Conservation (phyloP, 2,329 filamentous ascomycete species). For the Aspergillus pseudonomiae region DNA sequence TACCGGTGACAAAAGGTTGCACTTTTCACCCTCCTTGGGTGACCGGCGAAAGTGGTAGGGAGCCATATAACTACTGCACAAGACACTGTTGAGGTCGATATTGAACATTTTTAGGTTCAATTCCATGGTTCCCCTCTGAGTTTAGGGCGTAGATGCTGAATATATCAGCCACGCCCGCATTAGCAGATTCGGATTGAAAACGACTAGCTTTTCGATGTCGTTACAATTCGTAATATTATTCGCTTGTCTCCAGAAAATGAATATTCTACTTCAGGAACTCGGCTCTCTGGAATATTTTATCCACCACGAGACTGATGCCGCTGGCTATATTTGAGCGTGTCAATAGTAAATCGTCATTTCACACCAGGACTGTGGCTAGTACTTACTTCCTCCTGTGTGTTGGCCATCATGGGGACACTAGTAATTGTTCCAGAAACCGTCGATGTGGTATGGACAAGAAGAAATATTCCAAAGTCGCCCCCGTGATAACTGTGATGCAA, state of each 20-base stretch:
- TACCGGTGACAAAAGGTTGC: not conserved
- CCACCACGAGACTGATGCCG: not conserved
- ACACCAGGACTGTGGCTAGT: not conserved
- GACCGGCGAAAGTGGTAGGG: conserved; percentile 45
- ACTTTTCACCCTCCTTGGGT: conserved; percentile 4
- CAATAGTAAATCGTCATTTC: not conserved
- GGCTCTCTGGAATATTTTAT: too few species aligned
- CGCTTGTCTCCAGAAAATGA: not conserved
- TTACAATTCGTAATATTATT: not conserved
- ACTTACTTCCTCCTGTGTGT: conserved; percentile 18
- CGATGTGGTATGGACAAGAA: not conserved
- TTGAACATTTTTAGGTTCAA: conserved; percentile 26
- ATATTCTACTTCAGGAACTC: conserved; percentile 35
- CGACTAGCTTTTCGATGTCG: conserved; percentile 36
- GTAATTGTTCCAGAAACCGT: not conserved
- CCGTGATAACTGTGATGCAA: not conserved
- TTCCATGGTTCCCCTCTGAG: not conserved
- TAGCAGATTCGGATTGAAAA: conserved; percentile 56
- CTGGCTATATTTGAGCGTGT: not conserved
- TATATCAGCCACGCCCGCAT: conserved; percentile 51
- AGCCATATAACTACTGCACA: conserved; percentile 45
- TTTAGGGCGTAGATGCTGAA: not conserved
- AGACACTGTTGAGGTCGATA: conserved; percentile 46
- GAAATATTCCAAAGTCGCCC: not conserved
- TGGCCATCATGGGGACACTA: not conserved